Evolutionary conservation across 192 early-diverging fungal species (phyloP), one percentile per base, ranked within the genome.

Genomic region (Coemansia sp.): DNA sequence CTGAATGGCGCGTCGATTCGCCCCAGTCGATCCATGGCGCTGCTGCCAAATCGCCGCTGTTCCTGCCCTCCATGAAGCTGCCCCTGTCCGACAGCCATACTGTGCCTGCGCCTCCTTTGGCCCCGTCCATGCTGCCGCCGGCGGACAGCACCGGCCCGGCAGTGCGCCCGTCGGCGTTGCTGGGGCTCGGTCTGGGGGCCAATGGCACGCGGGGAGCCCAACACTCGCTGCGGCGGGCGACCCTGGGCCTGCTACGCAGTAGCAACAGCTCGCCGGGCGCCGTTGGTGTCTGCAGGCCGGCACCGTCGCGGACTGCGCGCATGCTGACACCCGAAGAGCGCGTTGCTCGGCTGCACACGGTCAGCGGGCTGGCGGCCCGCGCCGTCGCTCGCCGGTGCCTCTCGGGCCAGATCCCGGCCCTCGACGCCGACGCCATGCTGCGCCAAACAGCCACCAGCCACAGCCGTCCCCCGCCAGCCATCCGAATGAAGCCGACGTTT

Each of bases 1-100:
- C 69, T 30, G 69, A 73, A 28, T 73, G 69, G 69, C 56, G 69
- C 33, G 52, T 73, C 17, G 69, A 66, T 38, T 73, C 69, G 37
- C 62, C 62, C 21, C 62, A 57, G 47, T 51, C 45, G 14, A 16
- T 46, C 10, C 56, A 30, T n/a, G n/a, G n/a, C n/a, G n/a, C n/a
- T n/a, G n/a, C n/a, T n/a, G n/a, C n/a, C 32, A 39, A 38, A 18
- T 52, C 54, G 14, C 47, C 47, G 7, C 40, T 41, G n/a, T n/a
- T n/a, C n/a, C n/a, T n/a, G 35, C 38, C 46, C 2, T 4, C 40
- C 17, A 18, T 22, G 10, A 62, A 62, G 30, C 52, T 64, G 42
- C 68, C 67, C 14, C 59, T 55, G 23, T 60, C 67, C 12, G 38
- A 47, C 47, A 63, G 67, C 38, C 66, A 58, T 3, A 45, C 39